Evolutionary conservation across 495 filamentous ascomycete genomes (phyloP).

Genomic region (Tuber aestivum): DNA sequence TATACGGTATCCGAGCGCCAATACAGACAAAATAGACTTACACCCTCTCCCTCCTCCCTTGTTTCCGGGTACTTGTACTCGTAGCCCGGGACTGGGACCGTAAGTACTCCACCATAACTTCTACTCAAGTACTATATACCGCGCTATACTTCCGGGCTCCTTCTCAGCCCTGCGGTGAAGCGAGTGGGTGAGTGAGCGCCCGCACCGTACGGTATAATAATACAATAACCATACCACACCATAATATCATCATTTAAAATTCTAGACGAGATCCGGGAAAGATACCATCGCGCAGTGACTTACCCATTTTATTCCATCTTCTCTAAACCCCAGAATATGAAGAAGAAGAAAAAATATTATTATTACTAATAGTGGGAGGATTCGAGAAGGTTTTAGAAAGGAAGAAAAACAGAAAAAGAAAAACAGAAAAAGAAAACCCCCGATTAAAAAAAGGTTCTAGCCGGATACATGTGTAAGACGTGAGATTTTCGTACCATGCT

Average conservation of each 20-base stretch:
- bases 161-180: not conserved
- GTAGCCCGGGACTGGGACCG: too few species aligned
- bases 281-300: not conserved
- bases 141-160: not conserved
- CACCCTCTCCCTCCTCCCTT: too few species aligned
- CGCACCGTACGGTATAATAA: too few species aligned
- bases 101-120: too few species aligned
- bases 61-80: not conserved
- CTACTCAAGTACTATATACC: not conserved
- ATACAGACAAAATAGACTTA: too few species aligned
- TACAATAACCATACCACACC: too few species aligned
- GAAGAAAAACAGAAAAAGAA: too few species aligned
- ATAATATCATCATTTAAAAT: not conserved
- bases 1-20: not conserved
- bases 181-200: too few species aligned
- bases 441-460: not conserved
- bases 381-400: not conserved
- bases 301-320: not conserved
- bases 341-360: too few species aligned
- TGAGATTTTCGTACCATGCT: not conserved
- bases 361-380: not conserved
- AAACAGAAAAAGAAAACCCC: not conserved
- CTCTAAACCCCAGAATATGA: not conserved
- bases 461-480: not conserved
- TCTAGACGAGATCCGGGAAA: not conserved